Evolutionary conservation across 192 early-diverging fungal genomes (phyloP), one percentile per base, ranked within the genome.

Genomic region (Coemansia sp.): DNA sequence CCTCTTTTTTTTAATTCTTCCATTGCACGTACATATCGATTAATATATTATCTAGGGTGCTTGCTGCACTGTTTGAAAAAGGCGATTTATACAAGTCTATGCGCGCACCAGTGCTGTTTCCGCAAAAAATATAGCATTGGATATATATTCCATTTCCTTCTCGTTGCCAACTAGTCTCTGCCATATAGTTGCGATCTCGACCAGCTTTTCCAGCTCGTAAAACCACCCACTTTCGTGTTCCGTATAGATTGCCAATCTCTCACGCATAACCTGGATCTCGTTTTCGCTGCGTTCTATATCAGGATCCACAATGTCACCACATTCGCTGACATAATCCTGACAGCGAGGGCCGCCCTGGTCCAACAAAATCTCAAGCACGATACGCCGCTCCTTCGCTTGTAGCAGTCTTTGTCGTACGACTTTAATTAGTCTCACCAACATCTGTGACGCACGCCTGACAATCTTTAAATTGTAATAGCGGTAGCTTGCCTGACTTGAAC

Each of bases 171-270:
- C 57, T 7, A 59, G 37, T 16, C 5, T 59, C n/a, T n/a, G 65
- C 75, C 69, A 77, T 9, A 61, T 8, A 55, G 17, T 41, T 9
- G 62, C 75, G 17, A 77, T 59, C 7, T 74, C 53, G 12, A 63
- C 48, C 44, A 83, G 44, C 39, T 20, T 45, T 17, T 16, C 14
- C 5, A 83, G 65, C 55, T 83, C 80, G 7, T 32, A 17, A 12
- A 58, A 40, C 80, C 80, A 77, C 7, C 57, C 57, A n/a, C 65
- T 42, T 48, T 83, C 80, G 44, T 65, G 71, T 43, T 83, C 80
- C 9, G 14, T n/a, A 61, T 83, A 68, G 5, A 83, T 39, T 5
- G 39, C 63, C 46, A 67, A 57, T 14, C 80, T 55, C 54, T 83
- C 80, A 2, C 22, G 61, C 75, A 83, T 83, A 5, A 67, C 75